These are phyloP conservation scores for Alternaria incomplexa DNA, from an alignment of 2,329 filamentous ascomycete genomes.

Conservation along the genomic window DNA sequence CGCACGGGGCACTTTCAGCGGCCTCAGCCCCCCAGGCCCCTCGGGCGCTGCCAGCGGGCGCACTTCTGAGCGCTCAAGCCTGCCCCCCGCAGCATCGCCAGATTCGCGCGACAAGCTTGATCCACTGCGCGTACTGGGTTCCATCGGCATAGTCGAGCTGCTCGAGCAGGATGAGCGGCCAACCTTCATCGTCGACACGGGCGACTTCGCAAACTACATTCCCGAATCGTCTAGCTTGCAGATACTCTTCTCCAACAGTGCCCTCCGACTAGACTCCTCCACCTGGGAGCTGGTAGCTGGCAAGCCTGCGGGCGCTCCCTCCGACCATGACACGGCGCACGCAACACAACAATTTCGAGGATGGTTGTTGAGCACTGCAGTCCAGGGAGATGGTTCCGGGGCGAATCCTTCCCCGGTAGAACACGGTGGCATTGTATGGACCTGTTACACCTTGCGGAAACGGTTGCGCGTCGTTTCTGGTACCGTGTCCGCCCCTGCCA, in stretches of 20 bases:
- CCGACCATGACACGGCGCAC: conserved; percentile 47
- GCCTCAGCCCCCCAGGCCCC: conserved; percentile 43
- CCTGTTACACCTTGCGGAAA: conserved; percentile 70
- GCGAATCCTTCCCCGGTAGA: conserved; percentile 56
- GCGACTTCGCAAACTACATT: conserved; percentile 62
- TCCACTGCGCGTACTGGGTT: conserved; percentile 64
- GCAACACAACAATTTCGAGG: conserved; percentile 64
- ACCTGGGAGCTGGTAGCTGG: conserved; percentile 64
- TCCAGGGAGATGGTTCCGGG: conserved; percentile 60
- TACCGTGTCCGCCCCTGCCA: conserved; percentile 13
- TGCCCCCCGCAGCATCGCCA: conserved; percentile 58
- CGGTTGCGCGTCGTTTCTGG: conserved; percentile 73
- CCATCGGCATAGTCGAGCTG: conserved; percentile 72
- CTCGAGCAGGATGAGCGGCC: conserved; percentile 78
- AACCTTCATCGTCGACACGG: conserved; percentile 75
- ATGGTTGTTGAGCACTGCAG: conserved; percentile 68
- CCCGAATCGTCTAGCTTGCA: conserved; percentile 58
- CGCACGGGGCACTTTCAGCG: conserved; percentile 54
- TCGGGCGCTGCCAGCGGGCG: conserved; percentile 62
- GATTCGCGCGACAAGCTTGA: conserved; percentile 58
- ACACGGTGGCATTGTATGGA: conserved; percentile 73
- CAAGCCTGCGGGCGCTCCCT: conserved; percentile 36
- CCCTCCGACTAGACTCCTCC: conserved; percentile 64
- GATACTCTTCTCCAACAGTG: conserved; percentile 71
- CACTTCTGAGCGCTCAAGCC: conserved; percentile 60